phyloP scores from a whole-genome alignment of 208 protist species.

The Wallacemonas rigidus region DNA sequence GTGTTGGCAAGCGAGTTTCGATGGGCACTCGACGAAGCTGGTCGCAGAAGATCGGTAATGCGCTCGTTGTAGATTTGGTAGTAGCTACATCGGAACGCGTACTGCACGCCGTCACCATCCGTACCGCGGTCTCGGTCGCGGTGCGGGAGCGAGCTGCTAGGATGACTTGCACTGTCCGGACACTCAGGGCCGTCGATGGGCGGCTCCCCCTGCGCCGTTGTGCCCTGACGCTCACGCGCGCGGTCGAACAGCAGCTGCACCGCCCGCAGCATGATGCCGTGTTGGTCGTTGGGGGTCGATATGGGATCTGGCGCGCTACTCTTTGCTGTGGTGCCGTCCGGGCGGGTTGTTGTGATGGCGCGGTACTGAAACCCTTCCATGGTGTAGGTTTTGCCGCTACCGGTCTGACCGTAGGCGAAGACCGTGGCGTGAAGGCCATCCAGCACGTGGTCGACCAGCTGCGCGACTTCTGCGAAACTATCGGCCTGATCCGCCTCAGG shows the following conservation, averaged over 20 bases:
- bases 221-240: slow-evolving; percentile 42
- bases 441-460: slow-evolving; percentile 84
- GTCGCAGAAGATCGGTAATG: slow-evolving; percentile 81
- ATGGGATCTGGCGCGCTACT: slow-evolving; percentile 9
- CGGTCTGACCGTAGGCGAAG: slow-evolving; percentile 92
- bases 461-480: slow-evolving; percentile 65
- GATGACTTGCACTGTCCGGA: too few species aligned
- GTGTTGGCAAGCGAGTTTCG: neutral
- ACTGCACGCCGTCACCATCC: slow-evolving; percentile 34
- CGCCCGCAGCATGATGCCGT: slow-evolving; percentile 77
- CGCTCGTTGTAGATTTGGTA: slow-evolving; percentile 93
- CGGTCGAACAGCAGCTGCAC: slow-evolving; percentile 86
- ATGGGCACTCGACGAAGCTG: neutral
- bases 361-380: slow-evolving; percentile 81
- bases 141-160: too few species aligned
- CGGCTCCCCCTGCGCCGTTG: too few species aligned
- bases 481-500: slow-evolving; percentile 52
- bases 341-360: slow-evolving; percentile 17
- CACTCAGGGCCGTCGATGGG: too few species aligned
- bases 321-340: slow-evolving; percentile 14
- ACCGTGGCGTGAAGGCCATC: slow-evolving; percentile 87
- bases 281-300: slow-evolving; percentile 38
- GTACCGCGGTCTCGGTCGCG: too few species aligned
- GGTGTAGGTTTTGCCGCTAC: slow-evolving; percentile 91
- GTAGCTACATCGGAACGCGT: slow-evolving; percentile 84